Percentiles rank a stretch among this genome's conserved stretches.
Evolutionary conservation across 345 rosid species (phyloP).

Genomic region (Rhodamnia argentea): DNA sequence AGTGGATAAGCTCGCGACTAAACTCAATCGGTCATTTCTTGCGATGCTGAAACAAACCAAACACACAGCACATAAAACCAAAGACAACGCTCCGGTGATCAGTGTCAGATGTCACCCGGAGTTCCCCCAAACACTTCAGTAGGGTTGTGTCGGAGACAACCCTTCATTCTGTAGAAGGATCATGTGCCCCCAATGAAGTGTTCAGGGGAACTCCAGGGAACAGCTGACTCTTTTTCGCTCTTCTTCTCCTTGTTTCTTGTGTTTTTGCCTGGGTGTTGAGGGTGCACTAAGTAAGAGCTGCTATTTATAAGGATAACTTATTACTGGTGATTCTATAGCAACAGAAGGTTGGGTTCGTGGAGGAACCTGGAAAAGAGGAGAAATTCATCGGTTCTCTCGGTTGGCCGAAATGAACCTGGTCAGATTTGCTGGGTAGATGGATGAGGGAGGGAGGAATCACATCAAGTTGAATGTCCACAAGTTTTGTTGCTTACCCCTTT

Average conservation of each 20-base stretch:
- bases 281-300: not conserved
- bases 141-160: not conserved
- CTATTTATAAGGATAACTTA: not conserved
- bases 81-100: not conserved
- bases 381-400: not conserved
- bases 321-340: not conserved
- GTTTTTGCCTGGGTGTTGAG: not conserved
- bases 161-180: not conserved
- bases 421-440: not conserved
- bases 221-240: not conserved
- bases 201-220: conserved; percentile 16
- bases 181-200: conserved; percentile 9
- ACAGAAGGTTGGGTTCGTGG: not conserved
- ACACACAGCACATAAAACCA: not conserved
- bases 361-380: not conserved
- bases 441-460: not conserved
- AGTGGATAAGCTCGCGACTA: not conserved
- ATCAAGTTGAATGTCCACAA: not conserved
- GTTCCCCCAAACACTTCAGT: conserved; percentile 35
- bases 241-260: not conserved
- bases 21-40: not conserved
- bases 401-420: not conserved
- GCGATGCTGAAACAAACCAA: not conserved
- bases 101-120: conserved; percentile 9
- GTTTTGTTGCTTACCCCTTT: not conserved